These are phyloP conservation scores for Exidia glandulosa DNA, from an alignment of 768 basidiomycete genomes.

Conservation along the genomic window DNA sequence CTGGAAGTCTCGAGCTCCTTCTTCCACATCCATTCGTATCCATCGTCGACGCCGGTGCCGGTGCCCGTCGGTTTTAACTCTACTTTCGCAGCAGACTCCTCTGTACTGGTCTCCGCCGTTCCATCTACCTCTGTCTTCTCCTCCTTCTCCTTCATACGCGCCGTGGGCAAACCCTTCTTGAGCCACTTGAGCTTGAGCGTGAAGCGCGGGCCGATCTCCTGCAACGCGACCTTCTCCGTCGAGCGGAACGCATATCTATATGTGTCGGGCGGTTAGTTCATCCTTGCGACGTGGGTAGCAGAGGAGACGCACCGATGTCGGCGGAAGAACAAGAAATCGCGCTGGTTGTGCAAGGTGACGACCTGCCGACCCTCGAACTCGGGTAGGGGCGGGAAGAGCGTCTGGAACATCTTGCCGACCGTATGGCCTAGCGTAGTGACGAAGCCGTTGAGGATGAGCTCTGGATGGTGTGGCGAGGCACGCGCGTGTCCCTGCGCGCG, in stretches of 20 bases:
- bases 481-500: conserved; percentile 74
- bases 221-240: conserved; percentile 79
- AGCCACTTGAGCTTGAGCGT: conserved; percentile 88
- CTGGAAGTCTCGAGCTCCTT: conserved; percentile 89
- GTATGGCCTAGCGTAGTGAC: conserved; percentile 88
- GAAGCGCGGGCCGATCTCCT: conserved; percentile 97
- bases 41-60: conserved; percentile 12
- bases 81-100: conserved; percentile 8
- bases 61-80: conserved; percentile 10
- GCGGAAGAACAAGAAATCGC: conserved; percentile 96
- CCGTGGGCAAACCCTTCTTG: conserved; percentile 79
- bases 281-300: conserved; percentile 5
- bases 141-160: conserved; percentile 38
- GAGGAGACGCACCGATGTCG: conserved; percentile 62
- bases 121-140: conserved; percentile 19
- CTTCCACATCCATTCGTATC: conserved; percentile 85
- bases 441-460: conserved; percentile 90
- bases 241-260: conserved; percentile 84
- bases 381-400: conserved; percentile 87
- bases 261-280: conserved; percentile 6
- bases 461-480: conserved; percentile 86
- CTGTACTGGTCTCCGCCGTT: conserved; percentile 15
- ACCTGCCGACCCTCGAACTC: conserved; percentile 95
- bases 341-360: conserved; percentile 92
- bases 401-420: conserved; percentile 92